Evolutionary conservation across 2,329 filamentous ascomycete species (phyloP), one percentile per base, ranked within the genome.

Genomic region (Botrytis aclada): DNA sequence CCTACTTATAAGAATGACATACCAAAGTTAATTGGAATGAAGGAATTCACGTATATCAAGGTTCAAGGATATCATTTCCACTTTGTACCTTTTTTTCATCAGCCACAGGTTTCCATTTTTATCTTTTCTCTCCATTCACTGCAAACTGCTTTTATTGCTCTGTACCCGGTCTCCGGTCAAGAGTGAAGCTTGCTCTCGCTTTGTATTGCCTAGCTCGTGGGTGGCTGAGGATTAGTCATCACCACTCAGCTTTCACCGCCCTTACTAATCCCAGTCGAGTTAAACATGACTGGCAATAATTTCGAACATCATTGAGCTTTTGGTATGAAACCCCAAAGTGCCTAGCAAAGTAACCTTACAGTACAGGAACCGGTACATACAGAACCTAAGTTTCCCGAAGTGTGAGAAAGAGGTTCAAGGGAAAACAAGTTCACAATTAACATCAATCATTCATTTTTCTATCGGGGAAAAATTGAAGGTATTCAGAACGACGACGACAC

Each of bases 211-310:
- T 20, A 20, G 41, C 41, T 43, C 12, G 16, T 18, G 1, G 41
- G 20, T 25, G 45, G 45, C 45, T 25, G 29, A 5, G 3, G 8
- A 39, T 29, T 51, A 39, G 16, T 43, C 66, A 60, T 41, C 34
- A 7, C 20, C 0, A 0, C 1, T 4, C 9, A 1, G 0, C 8
- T 0, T 34, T 65, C 32, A 71, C 69, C 69, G 69, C 69, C 22
- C 41, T 65, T 22, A 32, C 45, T 51, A 51, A 37, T 18, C 14
- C 14, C 2, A 2, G 29, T 41, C 4, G 9, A 41, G 69, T n/a
- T 67, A 54, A 54, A 39, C 25, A 14, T n/a, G 29, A 22, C 43
- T 54, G 69, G 69, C 69, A 71, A 65, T 71, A 71, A 67, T 67
- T 56, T 54, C 18, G 34, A 67, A 14, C 43, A 56, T 39, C 47